Evolutionary conservation across 768 basidiomycete genomes (phyloP).

Genomic region (Lactarius psammicola): DNA sequence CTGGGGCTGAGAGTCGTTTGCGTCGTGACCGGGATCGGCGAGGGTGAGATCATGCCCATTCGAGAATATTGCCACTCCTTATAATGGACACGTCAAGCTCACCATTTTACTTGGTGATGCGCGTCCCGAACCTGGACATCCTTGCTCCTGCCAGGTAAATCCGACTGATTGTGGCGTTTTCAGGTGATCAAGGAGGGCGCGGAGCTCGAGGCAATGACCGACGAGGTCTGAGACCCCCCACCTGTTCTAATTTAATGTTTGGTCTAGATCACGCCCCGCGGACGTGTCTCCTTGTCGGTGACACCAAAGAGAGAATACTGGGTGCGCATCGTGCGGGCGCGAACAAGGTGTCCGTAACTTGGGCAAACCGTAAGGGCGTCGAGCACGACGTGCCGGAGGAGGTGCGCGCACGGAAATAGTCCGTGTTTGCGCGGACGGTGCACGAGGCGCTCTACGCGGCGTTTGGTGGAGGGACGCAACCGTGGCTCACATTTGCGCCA

Average conservation of each 20-base stretch:
- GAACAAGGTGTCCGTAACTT: conserved; percentile 79
- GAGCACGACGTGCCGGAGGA: conserved; percentile 79
- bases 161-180: neutral
- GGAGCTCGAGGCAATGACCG: conserved; percentile 90
- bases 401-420: conserved; percentile 70
- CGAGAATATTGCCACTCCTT: conserved; percentile 78
- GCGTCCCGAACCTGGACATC: conserved; percentile 25
- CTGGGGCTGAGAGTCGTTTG: conserved; percentile 76
- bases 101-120: conserved; percentile 86
- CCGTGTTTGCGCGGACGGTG: conserved; percentile 77
- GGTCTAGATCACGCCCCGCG: conserved; percentile 71
- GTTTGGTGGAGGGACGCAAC: conserved; percentile 67
- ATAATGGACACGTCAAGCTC: conserved; percentile 66
- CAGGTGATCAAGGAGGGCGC: conserved; percentile 90
- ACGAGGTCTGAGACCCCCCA: conserved; percentile 53
- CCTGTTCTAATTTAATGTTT: neutral
- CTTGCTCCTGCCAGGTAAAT: too few species aligned
- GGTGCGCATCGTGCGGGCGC: conserved; percentile 88
- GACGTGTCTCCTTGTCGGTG: conserved; percentile 83
- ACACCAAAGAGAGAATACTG: conserved; percentile 89
- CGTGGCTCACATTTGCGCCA: conserved; percentile 53
- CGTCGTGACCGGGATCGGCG: conserved; percentile 85
- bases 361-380: conserved; percentile 83
- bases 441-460: conserved; percentile 80
- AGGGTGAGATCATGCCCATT: conserved; percentile 83